Evolutionary conservation across 192 early-diverging fungal genomes (phyloP).

Genomic region (Pilaira anomala): DNA sequence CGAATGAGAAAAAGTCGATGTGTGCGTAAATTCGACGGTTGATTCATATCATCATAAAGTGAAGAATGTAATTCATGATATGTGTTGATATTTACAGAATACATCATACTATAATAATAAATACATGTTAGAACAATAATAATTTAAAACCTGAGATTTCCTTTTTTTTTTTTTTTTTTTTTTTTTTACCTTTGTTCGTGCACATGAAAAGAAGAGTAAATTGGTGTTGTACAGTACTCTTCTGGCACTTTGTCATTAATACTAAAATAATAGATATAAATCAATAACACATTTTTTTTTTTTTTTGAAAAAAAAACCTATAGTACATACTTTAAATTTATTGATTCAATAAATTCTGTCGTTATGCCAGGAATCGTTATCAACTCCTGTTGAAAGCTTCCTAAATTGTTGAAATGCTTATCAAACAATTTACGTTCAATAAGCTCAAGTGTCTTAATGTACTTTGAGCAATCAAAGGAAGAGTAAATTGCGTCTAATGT

Average conservation of each 20-base stretch:
- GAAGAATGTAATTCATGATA: background rate
- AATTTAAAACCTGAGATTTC: too few species aligned
- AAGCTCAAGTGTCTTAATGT: background rate
- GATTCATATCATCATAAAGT: background rate
- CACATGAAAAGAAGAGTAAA: background rate
- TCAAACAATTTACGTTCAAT: background rate
- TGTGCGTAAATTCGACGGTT: background rate
- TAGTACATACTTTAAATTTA: too few species aligned
- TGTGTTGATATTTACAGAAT: background rate
- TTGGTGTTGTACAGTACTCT: constrained; percentile 2
- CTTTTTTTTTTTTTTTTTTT: background rate
- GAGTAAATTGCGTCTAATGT: too few species aligned
- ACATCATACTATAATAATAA: background rate
- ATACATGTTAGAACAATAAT: too few species aligned
- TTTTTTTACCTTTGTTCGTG: background rate
- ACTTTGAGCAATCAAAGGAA: too few species aligned
- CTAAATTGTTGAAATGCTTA: background rate
- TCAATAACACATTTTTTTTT: too few species aligned
- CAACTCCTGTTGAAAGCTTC: background rate
- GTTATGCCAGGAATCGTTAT: too few species aligned
- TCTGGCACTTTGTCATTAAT: background rate
- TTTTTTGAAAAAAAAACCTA: too few species aligned
- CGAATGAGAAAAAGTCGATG: constrained; percentile 28
- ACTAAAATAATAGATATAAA: background rate
- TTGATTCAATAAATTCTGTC: too few species aligned